Conservation (phyloP, 129 eudicot genomes). For the Pseudognaphalium luteoalbum region DNA sequence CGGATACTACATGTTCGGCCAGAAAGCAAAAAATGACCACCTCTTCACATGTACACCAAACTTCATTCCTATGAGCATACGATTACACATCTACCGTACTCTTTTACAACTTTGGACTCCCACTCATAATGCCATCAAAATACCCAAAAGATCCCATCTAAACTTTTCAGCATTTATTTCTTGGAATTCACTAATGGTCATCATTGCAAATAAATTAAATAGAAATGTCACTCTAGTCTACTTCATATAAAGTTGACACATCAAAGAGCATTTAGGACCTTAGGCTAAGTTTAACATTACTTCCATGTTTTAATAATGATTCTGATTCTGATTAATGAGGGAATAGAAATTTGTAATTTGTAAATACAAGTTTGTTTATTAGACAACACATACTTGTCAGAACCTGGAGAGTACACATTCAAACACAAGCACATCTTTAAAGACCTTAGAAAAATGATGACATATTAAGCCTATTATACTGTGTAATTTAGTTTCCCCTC, state of each 20-base stretch:
- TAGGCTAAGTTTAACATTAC: not conserved
- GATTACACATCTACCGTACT: not conserved
- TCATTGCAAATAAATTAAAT: not conserved
- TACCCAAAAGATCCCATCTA: not conserved
- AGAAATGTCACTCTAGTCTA: not conserved
- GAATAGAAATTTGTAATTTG: too few relatives aligned
- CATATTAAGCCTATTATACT: too few relatives aligned
- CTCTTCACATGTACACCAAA: not conserved
- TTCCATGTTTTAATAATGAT: not conserved
- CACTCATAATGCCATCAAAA: not conserved
- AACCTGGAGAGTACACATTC: too few relatives aligned
- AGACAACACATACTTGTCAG: too few relatives aligned
- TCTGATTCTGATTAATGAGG: not conserved
- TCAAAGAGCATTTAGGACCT: not conserved
- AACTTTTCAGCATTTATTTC: too few relatives aligned
- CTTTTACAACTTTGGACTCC: not conserved
- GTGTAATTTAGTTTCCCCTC: too few relatives aligned
- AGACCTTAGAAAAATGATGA: too few relatives aligned
- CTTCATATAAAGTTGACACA: not conserved
- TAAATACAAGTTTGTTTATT: too few relatives aligned
- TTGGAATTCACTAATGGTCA: too few relatives aligned
- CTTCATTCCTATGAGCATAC: not conserved
- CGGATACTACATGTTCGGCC: not conserved
- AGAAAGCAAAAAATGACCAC: not conserved
- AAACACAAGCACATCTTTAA: too few relatives aligned